phyloP scores from a whole-genome alignment of 1,284 basidiomycete genomes.

The Boletus albobrunnescens region DNA sequence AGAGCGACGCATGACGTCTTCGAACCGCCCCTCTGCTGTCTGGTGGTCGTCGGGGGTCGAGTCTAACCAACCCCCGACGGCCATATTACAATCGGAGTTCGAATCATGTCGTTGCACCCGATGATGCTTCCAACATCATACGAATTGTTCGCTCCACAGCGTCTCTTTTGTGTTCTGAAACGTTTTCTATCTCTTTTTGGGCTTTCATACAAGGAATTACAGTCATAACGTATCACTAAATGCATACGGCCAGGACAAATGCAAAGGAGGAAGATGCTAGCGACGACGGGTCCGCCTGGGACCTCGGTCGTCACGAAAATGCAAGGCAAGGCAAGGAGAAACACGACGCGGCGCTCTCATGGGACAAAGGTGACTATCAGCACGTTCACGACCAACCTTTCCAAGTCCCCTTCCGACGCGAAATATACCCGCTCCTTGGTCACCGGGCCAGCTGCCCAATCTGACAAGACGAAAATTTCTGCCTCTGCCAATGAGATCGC shows the following conservation, averaged over 20 bases:
- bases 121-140: too few species aligned
- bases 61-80: too few species aligned
- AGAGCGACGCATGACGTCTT: too few species aligned
- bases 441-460: conserved; percentile 44
- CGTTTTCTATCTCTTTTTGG: conserved; percentile 11
- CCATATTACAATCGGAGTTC: conserved; percentile 5
- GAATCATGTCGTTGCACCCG: not conserved
- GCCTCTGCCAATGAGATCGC: conserved; percentile 59
- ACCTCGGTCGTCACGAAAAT: not conserved
- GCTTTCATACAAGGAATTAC: conserved; percentile 9
- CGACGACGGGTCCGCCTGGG: conserved; percentile 5
- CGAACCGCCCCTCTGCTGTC: too few species aligned
- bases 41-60: too few species aligned
- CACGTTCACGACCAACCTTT: conserved; percentile 70
- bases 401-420: conserved; percentile 58
- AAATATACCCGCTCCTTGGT: conserved; percentile 70
- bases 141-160: not conserved
- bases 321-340: not conserved
- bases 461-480: conserved; percentile 58
- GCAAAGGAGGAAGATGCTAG: not conserved
- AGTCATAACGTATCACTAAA: conserved; percentile 13
- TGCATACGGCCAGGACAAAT: not conserved
- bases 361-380: conserved; percentile 62
- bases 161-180: not conserved
- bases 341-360: conserved; percentile 17